Evolutionary conservation across 768 basidiomycete species (phyloP).

Genomic region (Amanita molliuscula): DNA sequence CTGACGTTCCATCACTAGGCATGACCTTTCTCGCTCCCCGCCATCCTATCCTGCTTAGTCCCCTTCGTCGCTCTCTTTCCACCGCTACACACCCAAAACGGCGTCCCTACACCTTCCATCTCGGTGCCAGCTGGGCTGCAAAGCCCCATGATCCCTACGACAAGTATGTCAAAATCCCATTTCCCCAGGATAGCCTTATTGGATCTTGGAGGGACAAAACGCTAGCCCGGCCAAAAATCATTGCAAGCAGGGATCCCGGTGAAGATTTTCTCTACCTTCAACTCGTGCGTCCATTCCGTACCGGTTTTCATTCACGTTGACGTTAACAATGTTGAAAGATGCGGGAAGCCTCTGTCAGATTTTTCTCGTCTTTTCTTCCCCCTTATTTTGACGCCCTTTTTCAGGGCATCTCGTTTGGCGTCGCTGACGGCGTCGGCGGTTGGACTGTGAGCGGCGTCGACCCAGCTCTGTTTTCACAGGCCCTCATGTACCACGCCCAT

Average conservation of each 20-base stretch:
- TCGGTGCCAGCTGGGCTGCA: constrained; percentile 71
- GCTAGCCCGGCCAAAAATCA: constrained; percentile 34
- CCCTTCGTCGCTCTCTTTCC: background rate
- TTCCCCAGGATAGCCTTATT: constrained; percentile 45
- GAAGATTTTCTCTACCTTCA: constrained; percentile 53
- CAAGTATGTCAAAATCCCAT: constrained; percentile 32
- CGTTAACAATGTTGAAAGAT: constrained; percentile 34
- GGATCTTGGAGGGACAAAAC: constrained; percentile 63
- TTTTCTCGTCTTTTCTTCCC: constrained; percentile 6
- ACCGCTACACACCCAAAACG: constrained; percentile 8
- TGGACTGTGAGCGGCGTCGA: constrained; percentile 82
- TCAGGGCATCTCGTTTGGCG: constrained; percentile 70
- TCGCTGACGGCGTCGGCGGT: constrained; percentile 91
- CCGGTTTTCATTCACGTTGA: background rate
- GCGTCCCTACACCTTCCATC: constrained; percentile 59
- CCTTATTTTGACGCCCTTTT: constrained; percentile 18
- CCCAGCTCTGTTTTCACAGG: constrained; percentile 84
- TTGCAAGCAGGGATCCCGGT: constrained; percentile 28
- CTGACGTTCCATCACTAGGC: background rate
- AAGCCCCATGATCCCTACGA: constrained; percentile 42
- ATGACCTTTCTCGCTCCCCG: background rate
- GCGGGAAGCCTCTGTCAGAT: constrained; percentile 67
- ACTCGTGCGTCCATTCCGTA: constrained; percentile 36
- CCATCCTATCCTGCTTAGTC: background rate
- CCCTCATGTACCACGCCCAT: constrained; percentile 81